These are phyloP conservation scores for Pythium oligandrum DNA, from an alignment of 352 stramenopile species.

Conservation along the genomic window DNA sequence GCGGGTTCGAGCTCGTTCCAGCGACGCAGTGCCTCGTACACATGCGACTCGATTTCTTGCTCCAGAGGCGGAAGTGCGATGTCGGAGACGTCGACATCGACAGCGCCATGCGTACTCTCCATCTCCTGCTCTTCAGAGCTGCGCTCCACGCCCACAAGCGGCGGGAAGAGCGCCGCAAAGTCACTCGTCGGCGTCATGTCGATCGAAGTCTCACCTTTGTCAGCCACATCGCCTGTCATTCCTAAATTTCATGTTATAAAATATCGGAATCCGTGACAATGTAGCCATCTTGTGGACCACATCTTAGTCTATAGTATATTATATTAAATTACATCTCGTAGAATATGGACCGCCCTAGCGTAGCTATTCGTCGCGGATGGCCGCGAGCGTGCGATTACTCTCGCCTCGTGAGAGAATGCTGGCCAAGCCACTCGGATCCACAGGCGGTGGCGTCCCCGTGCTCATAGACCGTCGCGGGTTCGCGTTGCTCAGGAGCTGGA, in stretches of 20 bases:
- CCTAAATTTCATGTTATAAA: no score
- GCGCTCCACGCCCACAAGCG: constrained; percentile 13
- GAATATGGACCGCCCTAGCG: neutral
- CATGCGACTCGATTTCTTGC: constrained; percentile 41
- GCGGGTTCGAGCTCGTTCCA: constrained; percentile 61
- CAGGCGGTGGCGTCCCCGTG: neutral
- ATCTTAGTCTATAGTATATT: no score
- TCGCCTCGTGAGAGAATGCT: constrained; percentile 1
- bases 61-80: constrained; percentile 46
- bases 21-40: constrained; percentile 49
- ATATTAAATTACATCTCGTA: no score
- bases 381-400: neutral
- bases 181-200: neutral
- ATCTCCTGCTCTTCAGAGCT: constrained; percentile 5
- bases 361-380: constrained; percentile 7
- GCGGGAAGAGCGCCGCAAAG: constrained; percentile 38
- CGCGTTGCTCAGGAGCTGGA: constrained; percentile 17
- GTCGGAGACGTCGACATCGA: constrained; percentile 56
- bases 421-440: neutral
- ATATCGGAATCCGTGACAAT: no score
- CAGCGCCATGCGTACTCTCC: constrained; percentile 3
- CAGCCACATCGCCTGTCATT: no score
- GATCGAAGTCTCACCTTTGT: no score
- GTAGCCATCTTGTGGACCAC: no score
- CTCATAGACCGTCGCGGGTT: constrained; percentile 12